Percentiles rank a stretch among this genome's conserved stretches.
phyloP scores from a whole-genome alignment of 306 rosid genomes.

The Hippophae gyantsensis region DNA sequence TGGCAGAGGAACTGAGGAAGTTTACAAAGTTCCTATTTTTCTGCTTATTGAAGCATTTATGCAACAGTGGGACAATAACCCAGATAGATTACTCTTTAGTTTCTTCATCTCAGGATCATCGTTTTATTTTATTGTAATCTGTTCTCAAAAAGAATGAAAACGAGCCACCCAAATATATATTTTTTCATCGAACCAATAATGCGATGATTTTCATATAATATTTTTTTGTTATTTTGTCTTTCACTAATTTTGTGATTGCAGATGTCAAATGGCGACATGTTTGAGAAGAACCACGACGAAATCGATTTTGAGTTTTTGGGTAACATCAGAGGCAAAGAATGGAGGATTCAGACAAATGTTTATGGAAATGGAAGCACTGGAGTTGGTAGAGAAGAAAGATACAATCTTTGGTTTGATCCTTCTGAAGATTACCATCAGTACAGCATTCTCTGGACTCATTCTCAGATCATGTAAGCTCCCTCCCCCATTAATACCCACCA shows the following conservation, averaged over 20 bases:
- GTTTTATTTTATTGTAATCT: neutral
- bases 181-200: neutral
- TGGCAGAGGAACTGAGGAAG: too few species aligned
- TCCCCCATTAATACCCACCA: constrained; percentile 8
- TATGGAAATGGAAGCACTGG: constrained; percentile 95
- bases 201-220: neutral
- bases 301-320: constrained; percentile 96
- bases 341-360: constrained; percentile 94
- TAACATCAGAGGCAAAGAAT: constrained; percentile 82
- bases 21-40: neutral
- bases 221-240: neutral
- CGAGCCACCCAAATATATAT: neutral
- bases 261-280: constrained; percentile 93
- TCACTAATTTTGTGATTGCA: constrained; percentile 17
- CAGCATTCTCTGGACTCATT: constrained; percentile 77
- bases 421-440: constrained; percentile 77
- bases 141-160: neutral
- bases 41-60: neutral
- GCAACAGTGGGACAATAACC: neutral
- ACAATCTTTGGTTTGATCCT: constrained; percentile 90
- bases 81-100: constrained; percentile 3
- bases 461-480: constrained; percentile 70
- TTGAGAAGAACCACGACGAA: constrained; percentile 78
- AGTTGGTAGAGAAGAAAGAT: constrained; percentile 87
- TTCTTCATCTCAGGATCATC: neutral